Evolutionary conservation across 2,329 filamentous ascomycete genomes (phyloP), one percentile per base, ranked within the genome.

Genomic region (Neoscytalidium dimidiatum): DNA sequence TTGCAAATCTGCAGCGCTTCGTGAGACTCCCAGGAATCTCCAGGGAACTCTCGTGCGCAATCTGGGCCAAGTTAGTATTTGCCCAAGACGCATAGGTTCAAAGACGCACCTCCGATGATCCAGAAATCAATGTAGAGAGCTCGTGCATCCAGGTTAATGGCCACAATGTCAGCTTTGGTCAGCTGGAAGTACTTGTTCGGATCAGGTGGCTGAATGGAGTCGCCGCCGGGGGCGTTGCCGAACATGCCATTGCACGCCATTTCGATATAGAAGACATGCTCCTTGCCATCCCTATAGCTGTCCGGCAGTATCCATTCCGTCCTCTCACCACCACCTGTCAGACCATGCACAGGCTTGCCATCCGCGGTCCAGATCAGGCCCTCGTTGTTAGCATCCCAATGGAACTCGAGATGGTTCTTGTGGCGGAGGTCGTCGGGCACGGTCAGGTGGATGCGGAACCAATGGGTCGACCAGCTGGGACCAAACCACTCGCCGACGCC

Each of bases 201-300:
- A 66, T 90, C 84, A 0, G 95, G 95, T 14, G 95, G 93, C 75
- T 96, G 92, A 70, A 97, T 98, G 33, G 85, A 88, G 76, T 96
- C 92, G 28, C 92, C 92, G 21, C 90, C 90, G 0, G 90, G 85
- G 0, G 93, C 90, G 76, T 97, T 97, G 71, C 95, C 95, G 80
- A 98, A 98, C 94, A 98, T 98, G 77, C 90, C 89, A 77, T 99
- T 99, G 80, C 95, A 98, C 21, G 95, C 95, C 92, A 98, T 97
- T 81, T 99, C 95, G 69, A 99, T 90, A 77, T 97, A 99, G 72
- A 99, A 91, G 19, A 85, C 88, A 76, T 98, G 94, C 72, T 93
- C 87, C 75, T 94, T 88, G 62, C 92, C 94, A 76, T 97, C 92
- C 67, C 91, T 86, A 80, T 91, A 97, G 17, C 83, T 82, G 58